Base-by-base conservation (phyloP, 768 basidiomycete species). In the Lactarius psammicola region DNA sequence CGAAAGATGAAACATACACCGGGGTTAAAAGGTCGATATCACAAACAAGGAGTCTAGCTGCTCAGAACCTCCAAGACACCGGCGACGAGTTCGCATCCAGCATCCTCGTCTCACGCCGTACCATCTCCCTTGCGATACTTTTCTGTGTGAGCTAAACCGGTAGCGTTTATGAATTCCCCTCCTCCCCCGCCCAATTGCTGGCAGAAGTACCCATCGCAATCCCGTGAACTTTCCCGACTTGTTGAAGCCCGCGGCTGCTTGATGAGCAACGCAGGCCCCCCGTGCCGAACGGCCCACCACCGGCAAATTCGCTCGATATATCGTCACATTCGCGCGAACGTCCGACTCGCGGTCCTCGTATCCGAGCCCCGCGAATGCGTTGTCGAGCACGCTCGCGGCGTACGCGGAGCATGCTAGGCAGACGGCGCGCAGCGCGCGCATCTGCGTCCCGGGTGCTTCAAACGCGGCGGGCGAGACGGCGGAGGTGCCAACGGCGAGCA, bases 311-410 rank as follows among this genome's bases (percentile, higher is more conserved):
- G 53, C n/a, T 87, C 89, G 38, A 99, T 79, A 99, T 86, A 69
- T 99, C 97, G 73, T 99, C 96, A 71, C 93, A 94, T 66, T n/a
- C 97, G 80, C 69, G 87, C 88, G 75, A 98, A 97, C 38, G 96
- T n/a, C 95, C 4, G 86, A 87, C 79, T 99, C 97, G 62, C 96
- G 79, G 62, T 95, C 92, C 75, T 98, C 97, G 72, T 96, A 98
- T 18, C 86, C 88, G 30, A 98, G 79, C 67, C 94, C 80, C 62
- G 87, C 86, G 70, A 98, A 90, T 10, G 95, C 94, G 72, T 98
- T 97, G 74, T 98, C 97, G 63, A 98, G 82, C 38, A 98, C 96
- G 73, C 88, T 93, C 10, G 95, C 96, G 0, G 95, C 93, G 71
- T 98, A 97, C 11, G 94, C 93, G 0, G 96, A 87, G 72, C 92